Evolutionary conservation across 257 asterid species (phyloP).

Genomic region (Solanum piurae): DNA sequence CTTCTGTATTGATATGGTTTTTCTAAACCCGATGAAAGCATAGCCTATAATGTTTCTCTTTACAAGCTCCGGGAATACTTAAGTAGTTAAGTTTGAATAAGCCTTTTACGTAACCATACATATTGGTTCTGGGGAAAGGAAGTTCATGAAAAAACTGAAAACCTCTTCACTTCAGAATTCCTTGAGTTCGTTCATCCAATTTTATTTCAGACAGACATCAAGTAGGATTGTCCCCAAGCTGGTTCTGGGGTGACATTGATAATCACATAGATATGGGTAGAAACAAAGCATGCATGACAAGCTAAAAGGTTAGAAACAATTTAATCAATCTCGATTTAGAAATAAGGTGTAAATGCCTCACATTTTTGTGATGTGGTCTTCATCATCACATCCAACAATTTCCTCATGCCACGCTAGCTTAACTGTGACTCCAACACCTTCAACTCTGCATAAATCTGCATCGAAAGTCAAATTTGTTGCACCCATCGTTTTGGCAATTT

Average conservation of each 20-base stretch:
- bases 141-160: background rate
- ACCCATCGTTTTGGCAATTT: conserved; percentile 68
- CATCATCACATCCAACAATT: conserved; percentile 48
- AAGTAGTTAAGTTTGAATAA: background rate
- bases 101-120: background rate
- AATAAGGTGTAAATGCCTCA: conserved; percentile 10
- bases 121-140: background rate
- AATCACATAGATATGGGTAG: background rate
- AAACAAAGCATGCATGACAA: background rate
- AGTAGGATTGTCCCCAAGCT: background rate
- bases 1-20: background rate
- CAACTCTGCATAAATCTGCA: conserved; percentile 46
- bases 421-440: conserved; percentile 40
- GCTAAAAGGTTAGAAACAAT: background rate
- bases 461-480: conserved; percentile 55
- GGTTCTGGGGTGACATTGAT: background rate
- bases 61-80: background rate
- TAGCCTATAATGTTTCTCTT: background rate
- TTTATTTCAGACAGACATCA: background rate
- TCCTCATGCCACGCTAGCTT: conserved; percentile 42
- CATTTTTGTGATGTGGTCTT: conserved; percentile 63
- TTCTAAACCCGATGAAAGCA: background rate
- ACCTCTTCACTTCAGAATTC: background rate
- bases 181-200: background rate
- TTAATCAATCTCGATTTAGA: background rate